Base-by-base conservation (phyloP, 2,329 filamentous ascomycete species). In the Rutstroemia sp. region DNA sequence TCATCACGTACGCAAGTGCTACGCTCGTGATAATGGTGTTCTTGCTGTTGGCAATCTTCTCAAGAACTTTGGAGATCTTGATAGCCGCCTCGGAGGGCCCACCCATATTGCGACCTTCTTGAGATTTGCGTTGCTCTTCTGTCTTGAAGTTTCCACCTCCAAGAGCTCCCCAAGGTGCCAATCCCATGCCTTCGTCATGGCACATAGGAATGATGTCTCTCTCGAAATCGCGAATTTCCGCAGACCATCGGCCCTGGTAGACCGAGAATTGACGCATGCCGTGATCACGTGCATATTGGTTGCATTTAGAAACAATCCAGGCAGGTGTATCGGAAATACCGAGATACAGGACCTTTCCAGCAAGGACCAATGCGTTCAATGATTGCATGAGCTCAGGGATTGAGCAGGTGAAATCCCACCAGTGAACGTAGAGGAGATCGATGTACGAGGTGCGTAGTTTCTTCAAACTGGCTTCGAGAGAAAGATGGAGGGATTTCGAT, bases 1-100 rank as follows among this genome's bases (percentile, higher is more conserved):
- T 78, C 76, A 88, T 79, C 14, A 90, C 82, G 65, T 91, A 91
- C 2, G 87, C 87, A 21, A 91, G 71, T 9, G 87, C 87, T 38
- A 88, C 72, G 38, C 78, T 78, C 4, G 83, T 86, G 49, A 88
- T 76, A 34, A 77, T 72, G 1, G 76, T 73, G 1, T 78, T 77
- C 62, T 84, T 79, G 57, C 77, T 73, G 7, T 75, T 74, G 0
- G 80, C 82, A 7, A 88, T 76, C 63, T 81, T 76, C 27, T 79
- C 82, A 0, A 90, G 19, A 2, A 49, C 51, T 25, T 46, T 57
- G 7, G 0, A 19, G 38, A 83, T 74, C 54, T 75, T 75, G 8
- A 67, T 70, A 56, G 81, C 78, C 0, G 78, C 72, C 23, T 80
- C 77, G 3, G 72, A 74, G 57, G 79, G 67, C 17, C 64, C 58